These are phyloP conservation scores for Limnanthes douglasii DNA, from an alignment of 345 rosid species.

Conservation along the genomic window DNA sequence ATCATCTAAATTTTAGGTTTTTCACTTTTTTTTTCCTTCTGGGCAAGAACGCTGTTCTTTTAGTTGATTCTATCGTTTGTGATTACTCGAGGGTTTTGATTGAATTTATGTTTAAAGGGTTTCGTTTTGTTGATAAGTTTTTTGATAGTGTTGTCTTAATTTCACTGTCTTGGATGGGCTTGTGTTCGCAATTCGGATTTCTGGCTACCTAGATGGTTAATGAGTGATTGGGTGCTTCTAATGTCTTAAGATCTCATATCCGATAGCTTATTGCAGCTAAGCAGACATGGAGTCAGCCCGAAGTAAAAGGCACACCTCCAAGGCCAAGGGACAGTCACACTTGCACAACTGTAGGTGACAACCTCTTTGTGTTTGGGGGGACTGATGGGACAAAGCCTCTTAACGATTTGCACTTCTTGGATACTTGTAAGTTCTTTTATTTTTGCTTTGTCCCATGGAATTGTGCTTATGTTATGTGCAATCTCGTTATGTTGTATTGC, in stretches of 20 bases:
- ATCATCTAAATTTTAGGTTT: background rate
- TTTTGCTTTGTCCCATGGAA: background rate
- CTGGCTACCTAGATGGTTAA: too few species aligned
- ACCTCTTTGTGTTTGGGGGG: slow-evolving; percentile 80
- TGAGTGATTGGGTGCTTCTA: too few species aligned
- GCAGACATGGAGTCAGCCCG: slow-evolving; percentile 79
- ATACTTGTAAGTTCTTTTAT: slow-evolving; percentile 48
- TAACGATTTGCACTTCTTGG: slow-evolving; percentile 66
- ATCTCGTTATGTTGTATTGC: slow-evolving; percentile 7
- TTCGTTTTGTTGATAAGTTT: slow-evolving; percentile 15
- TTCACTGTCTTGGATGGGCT: too few species aligned
- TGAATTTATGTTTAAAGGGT: too few species aligned
- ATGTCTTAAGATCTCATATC: too few species aligned
- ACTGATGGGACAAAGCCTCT: slow-evolving; percentile 82
- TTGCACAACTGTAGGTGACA: slow-evolving; percentile 64
- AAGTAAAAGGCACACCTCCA: slow-evolving; percentile 55
- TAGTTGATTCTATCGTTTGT: slow-evolving; percentile 1
- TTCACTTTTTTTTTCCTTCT: slow-evolving; percentile 1
- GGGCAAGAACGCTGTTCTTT: background rate
- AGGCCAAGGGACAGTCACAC: slow-evolving; percentile 91
- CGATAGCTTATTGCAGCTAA: slow-evolving; percentile 36
- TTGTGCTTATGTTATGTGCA: too few species aligned
- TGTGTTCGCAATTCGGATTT: too few species aligned
- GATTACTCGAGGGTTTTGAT: too few species aligned
- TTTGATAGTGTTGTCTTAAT: too few species aligned